Percentiles rank a stretch among this genome's conserved stretches.
Conservation (phyloP, 2,329 filamentous ascomycete species). For the Massarina eburnea region DNA sequence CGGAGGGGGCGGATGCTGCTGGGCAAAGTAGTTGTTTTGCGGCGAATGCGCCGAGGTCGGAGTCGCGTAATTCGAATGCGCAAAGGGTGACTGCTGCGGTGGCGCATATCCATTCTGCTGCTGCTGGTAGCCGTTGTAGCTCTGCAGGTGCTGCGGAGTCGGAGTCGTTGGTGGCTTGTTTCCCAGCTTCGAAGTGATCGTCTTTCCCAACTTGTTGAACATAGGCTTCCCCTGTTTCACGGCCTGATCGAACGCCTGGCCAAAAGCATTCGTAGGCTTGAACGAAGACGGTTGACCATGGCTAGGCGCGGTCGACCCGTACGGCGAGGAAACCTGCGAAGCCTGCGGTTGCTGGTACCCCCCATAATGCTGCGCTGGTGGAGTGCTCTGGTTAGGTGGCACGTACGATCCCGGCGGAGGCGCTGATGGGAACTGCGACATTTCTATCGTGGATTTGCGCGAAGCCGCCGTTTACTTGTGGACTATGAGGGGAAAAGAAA, state of each 20-base stretch:
- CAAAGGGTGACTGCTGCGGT: constrained; percentile 29
- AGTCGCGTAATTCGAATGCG: constrained; percentile 25
- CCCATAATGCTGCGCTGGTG: constrained; percentile 13
- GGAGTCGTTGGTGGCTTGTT: constrained; percentile 23
- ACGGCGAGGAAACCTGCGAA: constrained; percentile 16
- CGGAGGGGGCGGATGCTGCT: constrained; percentile 15
- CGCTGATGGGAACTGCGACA: constrained; percentile 38
- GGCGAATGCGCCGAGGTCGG: constrained; percentile 21
- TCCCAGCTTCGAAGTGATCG: constrained; percentile 37
- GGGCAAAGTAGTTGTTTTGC: constrained; percentile 32
- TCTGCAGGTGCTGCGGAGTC: constrained; percentile 33
- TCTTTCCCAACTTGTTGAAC: constrained; percentile 40
- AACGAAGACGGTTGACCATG: constrained; percentile 10
- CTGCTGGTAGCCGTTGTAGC: constrained; percentile 36
- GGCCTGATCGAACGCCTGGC: constrained; percentile 39
- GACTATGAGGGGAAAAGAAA: background rate
- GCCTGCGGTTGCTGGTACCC: constrained; percentile 21
- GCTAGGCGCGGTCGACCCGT: constrained; percentile 18
- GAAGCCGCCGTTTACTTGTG: background rate
- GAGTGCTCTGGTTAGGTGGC: constrained; percentile 19
- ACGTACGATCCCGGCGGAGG: constrained; percentile 31
- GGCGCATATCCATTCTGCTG: constrained; percentile 25
- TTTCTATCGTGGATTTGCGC: constrained; percentile 7
- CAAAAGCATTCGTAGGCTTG: constrained; percentile 27
- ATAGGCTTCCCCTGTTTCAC: constrained; percentile 40